phyloP scores from a whole-genome alignment of 129 eudicot genomes.

The Saposhnikovia divaricata region DNA sequence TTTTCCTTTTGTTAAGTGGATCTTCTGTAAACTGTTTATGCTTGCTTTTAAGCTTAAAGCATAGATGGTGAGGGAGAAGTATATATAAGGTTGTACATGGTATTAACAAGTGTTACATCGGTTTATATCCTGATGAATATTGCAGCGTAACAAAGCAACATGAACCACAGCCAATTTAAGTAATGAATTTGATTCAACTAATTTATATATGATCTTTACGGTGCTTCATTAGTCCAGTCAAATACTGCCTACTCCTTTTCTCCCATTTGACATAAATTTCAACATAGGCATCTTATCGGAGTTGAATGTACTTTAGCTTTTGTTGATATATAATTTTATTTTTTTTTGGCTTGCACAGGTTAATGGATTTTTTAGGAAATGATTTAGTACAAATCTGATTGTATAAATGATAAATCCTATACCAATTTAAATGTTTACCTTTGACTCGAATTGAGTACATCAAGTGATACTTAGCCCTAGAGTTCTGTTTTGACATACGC shows the following conservation, averaged over 20 bases:
- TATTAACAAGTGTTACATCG: background rate
- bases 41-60: background rate
- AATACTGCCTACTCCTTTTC: background rate
- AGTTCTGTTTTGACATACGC: background rate
- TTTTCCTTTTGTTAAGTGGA: background rate
- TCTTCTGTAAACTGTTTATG: background rate
- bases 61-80: background rate
- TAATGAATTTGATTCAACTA: background rate
- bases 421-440: background rate
- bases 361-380: background rate
- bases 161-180: background rate
- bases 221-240: background rate
- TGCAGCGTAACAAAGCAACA: background rate
- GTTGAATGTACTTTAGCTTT: background rate
- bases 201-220: too few species aligned
- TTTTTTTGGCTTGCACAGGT: background rate
- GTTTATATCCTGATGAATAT: background rate
- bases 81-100: background rate
- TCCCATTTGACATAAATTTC: too few species aligned
- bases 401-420: too few species aligned
- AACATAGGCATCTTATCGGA: too few species aligned
- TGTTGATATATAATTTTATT: too few species aligned
- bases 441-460: too few species aligned
- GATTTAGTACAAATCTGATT: background rate
- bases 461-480: background rate